phyloP scores from a whole-genome alignment of 2,329 filamentous ascomycete species.

The Pseudogymnoascus sp. region DNA sequence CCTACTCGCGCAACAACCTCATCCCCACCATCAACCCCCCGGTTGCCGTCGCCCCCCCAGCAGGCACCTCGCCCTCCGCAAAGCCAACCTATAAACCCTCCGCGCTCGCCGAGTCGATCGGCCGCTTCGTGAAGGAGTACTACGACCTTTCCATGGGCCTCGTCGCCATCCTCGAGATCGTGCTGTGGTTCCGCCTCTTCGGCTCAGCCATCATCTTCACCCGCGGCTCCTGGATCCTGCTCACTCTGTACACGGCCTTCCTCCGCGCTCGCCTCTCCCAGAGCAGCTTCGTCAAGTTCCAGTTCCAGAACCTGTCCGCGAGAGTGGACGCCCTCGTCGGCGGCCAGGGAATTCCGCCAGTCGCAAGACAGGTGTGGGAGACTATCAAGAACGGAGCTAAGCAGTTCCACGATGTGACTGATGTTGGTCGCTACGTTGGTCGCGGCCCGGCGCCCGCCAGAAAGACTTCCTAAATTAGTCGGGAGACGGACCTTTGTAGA shows the following conservation, averaged over 20 bases:
- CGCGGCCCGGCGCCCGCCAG: conserved; percentile 42
- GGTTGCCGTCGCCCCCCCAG: conserved; percentile 42
- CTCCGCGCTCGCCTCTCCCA: conserved; percentile 83
- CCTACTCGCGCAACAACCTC: conserved; percentile 88
- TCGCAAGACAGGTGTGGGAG: conserved; percentile 71
- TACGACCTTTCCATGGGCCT: conserved; percentile 94
- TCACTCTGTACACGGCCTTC: conserved; percentile 82
- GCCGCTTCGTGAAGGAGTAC: conserved; percentile 93
- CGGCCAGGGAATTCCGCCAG: conserved; percentile 78
- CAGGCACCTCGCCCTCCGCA: conserved; percentile 45
- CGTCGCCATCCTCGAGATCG: conserved; percentile 80
- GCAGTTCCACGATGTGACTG: conserved; percentile 72
- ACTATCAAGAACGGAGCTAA: conserved; percentile 62
- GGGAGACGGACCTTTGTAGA: neutral
- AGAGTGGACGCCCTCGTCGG: conserved; percentile 74
- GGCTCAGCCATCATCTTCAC: conserved; percentile 78
- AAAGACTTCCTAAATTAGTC: conserved; percentile 48
- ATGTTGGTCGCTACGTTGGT: conserved; percentile 64
- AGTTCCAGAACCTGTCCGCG: conserved; percentile 63
- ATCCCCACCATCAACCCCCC: conserved; percentile 77
- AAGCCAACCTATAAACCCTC: conserved; percentile 44
- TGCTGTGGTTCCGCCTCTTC: conserved; percentile 75
- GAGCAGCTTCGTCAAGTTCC: conserved; percentile 84
- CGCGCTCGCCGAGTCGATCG: conserved; percentile 71
- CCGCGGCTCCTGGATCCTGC: conserved; percentile 82